These are phyloP conservation scores for Carex littledalei DNA, from an alignment of 176 grass and related monocot species.

Conservation along the genomic window DNA sequence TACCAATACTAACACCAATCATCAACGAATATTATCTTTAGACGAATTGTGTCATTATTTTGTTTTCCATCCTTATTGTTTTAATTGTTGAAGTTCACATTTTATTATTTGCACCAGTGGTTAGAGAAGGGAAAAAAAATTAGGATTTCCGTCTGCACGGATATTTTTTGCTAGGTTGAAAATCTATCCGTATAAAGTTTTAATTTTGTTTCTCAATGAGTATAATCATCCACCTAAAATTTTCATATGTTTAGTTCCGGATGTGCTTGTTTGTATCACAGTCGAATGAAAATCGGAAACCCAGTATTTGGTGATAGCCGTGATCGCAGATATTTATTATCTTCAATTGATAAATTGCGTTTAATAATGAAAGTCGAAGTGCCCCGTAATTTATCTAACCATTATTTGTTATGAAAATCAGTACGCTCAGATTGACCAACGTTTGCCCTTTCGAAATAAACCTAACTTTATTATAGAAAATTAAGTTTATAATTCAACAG, in stretches of 20 bases:
- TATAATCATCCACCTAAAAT: neutral
- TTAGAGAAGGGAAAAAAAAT: neutral
- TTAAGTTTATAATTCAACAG: too few relatives aligned
- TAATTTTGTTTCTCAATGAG: neutral
- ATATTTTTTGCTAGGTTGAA: neutral
- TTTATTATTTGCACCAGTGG: neutral
- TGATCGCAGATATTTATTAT: too few relatives aligned
- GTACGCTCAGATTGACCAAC: too few relatives aligned
- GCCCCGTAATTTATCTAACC: too few relatives aligned
- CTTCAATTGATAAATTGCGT: too few relatives aligned
- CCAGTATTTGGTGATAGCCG: neutral
- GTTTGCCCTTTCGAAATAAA: too few relatives aligned
- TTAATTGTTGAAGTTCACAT: neutral
- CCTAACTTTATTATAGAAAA: too few relatives aligned
- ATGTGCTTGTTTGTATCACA: neutral
- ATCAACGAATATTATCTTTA: neutral
- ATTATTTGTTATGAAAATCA: too few relatives aligned
- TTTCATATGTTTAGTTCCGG: neutral
- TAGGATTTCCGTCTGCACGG: too few relatives aligned
- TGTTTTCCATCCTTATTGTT: neutral
- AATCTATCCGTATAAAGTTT: neutral
- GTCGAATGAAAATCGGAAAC: neutral
- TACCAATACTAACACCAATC: neutral
- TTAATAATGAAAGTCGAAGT: too few relatives aligned
- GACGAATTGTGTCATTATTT: neutral